Base-by-base conservation (phyloP, 2,329 filamentous ascomycete genomes). In the Pestalotiopsis fici region DNA sequence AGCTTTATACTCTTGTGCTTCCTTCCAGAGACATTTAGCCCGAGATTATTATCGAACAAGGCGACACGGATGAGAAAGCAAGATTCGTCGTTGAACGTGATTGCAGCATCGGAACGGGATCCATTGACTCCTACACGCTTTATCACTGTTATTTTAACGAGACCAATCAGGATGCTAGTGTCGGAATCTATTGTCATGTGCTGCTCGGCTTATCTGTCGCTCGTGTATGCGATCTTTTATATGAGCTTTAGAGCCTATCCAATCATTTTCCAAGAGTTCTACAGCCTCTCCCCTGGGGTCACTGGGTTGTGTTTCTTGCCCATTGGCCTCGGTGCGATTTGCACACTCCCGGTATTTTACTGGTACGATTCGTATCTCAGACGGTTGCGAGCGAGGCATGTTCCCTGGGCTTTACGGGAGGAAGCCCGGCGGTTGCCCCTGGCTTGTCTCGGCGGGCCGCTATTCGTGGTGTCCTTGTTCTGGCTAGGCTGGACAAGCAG, bases 191-290 rank as follows among this genome's bases (percentile, higher is more conserved):
- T 95, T 63, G 91, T 95, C 9, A 83, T 89, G 27, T 90, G 89
- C 59, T 88, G 87, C 1, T 93, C 90, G 76, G 75, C 88, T 74
- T 95, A 94, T 77, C 82, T 94, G 13, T 88, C 92, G 43, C 83
- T 95, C 35, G 85, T 89, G 37, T 95, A 94, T 74, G 86, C 82
- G 61, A 86, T 87, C 71, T 87, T 87, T 74, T 87, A 88, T 82
- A 92, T 95, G 79, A 93, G 89, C 74, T 93, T 95, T 72, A 88
- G 93, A 76, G 90, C 91, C 2, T 95, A 91, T 76, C 89, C 90
- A 1, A 83, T 90, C 68, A 91, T 94, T 70, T 95, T 93, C 77
- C 81, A 86, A 69, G 75, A 79, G 28, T 75, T 89, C 3, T 93
- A 94, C 76, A 80, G 81, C 37, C 87, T 94, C 69, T 87, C 84